Base-by-base conservation (phyloP, 2,329 filamentous ascomycete species). In the Zymoseptoria ardabiliae region DNA sequence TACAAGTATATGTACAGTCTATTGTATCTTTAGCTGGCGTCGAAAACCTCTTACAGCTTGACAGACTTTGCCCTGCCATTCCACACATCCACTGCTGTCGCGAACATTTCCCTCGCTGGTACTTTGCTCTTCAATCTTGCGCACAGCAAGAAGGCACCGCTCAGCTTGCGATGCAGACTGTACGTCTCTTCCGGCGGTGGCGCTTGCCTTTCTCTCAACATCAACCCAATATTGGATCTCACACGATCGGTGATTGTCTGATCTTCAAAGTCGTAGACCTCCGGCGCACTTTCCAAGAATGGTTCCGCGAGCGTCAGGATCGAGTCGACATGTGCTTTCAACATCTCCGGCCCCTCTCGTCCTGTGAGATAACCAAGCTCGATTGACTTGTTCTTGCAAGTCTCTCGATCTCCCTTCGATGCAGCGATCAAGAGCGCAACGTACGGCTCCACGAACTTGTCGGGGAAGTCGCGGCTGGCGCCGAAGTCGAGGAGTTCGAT, bases 161-260 rank as follows among this genome's bases (percentile, higher is more conserved):
- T 96, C 57, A 99, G 77, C 78, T 99, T 99, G 61, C 94, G 84
- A 75, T 99, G 94, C 69, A 99, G 76, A 72, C 88, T 93, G 72
- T 99, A 99, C 56, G 94, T 99, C 80, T 99, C 94, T 77, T 99
- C 95, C 0, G 94, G 94, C 22, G 95, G 94, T 22, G 94, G 93
- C 17, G 90, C 85, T 20, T 99, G 77, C 41, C 94, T 79, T 78
- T 99, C 94, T 58, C 85, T 84, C 53, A 99, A 81, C 94, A 99
- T 99, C 56, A 96, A 79, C 17, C 94, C 94, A 66, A 99, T 97
- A 56, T 96, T 81, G 3, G 80, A 83, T 69, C 92, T 86, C 59
- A 99, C 93, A 51, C 95, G 83, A 70, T 97, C 92, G 0, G 94
- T 99, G 66, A 99, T 97, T 1, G 93, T 99, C 79, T 99, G 94